Percentiles rank a stretch among this genome's conserved stretches.
phyloP scores from a whole-genome alignment of 805 yeast genomes.

The Candida arabinofermentans region DNA sequence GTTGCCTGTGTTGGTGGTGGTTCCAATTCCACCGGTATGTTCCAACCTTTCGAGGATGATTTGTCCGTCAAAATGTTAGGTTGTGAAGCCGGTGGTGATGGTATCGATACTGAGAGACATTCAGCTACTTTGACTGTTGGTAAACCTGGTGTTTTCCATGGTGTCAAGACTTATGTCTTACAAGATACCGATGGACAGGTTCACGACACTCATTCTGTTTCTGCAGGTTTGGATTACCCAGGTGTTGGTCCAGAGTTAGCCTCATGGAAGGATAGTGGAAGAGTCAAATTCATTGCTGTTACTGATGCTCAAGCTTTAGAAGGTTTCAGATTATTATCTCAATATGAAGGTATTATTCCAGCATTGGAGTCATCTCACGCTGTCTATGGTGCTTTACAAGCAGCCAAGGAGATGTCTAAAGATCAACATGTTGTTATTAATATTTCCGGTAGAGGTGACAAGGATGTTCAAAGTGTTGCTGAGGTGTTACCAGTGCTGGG shows the following conservation, averaged over 20 bases:
- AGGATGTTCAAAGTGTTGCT: constrained; percentile 97
- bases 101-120: constrained; percentile 81
- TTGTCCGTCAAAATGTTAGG: constrained; percentile 76
- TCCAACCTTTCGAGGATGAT: constrained; percentile 89
- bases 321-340: constrained; percentile 85
- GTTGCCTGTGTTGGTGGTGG: constrained; percentile 99
- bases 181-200: constrained; percentile 94
- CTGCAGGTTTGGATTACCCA: constrained; percentile 98
- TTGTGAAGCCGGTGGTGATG: constrained; percentile 99
- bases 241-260: constrained; percentile 99
- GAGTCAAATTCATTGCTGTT: constrained; percentile 88
- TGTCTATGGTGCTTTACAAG: constrained; percentile 80
- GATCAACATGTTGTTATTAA: constrained; percentile 84
- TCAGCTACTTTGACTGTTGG: constrained; percentile 97
- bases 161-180: constrained; percentile 89
- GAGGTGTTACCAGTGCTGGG: constrained; percentile 89
- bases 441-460: constrained; percentile 98
- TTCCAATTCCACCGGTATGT: constrained; percentile 93
- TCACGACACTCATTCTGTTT: constrained; percentile 95
- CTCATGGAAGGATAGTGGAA: constrained; percentile 88
- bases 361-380: constrained; percentile 99
- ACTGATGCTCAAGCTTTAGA: constrained; percentile 92
- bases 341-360: constrained; percentile 96
- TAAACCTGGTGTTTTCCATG: constrained; percentile 96
- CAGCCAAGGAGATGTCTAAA: constrained; percentile 77